Percentiles rank a stretch among this genome's conserved stretches.
phyloP scores from a whole-genome alignment of 2,329 filamentous ascomycete genomes.

The Paecilomyces sp. region DNA sequence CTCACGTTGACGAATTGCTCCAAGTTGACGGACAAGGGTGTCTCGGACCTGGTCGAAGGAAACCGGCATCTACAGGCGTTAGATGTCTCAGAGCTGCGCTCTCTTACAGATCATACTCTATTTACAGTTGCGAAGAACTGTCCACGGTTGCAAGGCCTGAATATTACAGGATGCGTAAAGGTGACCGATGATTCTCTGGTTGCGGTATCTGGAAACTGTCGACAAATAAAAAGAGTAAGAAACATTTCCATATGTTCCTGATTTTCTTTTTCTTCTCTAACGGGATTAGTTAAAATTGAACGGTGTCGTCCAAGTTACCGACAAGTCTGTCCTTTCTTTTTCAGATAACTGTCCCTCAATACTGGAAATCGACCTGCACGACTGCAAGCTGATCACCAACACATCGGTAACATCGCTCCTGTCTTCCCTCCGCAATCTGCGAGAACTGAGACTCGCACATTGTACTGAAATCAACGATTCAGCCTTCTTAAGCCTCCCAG shows the following conservation, averaged over 20 bases:
- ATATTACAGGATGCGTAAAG: constrained; percentile 77
- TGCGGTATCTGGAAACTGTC: constrained; percentile 71
- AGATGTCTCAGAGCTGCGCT: constrained; percentile 74
- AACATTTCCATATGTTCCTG: constrained; percentile 6
- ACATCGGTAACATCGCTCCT: constrained; percentile 76
- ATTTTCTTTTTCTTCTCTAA: neutral
- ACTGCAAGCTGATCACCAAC: constrained; percentile 74
- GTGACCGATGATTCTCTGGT: constrained; percentile 84
- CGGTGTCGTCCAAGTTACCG: constrained; percentile 76
- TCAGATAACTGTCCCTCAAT: constrained; percentile 85
- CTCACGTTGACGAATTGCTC: constrained; percentile 87
- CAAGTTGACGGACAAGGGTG: constrained; percentile 73
- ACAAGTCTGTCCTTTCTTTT: constrained; percentile 75
- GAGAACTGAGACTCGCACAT: constrained; percentile 79
- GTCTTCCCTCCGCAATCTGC: constrained; percentile 69
- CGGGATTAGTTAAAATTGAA: constrained; percentile 73
- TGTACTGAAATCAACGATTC: constrained; percentile 77
- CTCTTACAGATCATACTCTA: constrained; percentile 77
- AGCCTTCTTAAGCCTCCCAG: constrained; percentile 76
- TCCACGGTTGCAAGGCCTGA: constrained; percentile 78
- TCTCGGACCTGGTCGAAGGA: constrained; percentile 70
- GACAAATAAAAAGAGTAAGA: constrained; percentile 74
- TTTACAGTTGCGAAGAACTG: constrained; percentile 73
- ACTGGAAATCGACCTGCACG: constrained; percentile 90
- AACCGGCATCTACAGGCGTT: constrained; percentile 79